A percentile compares a stretch with the other conserved stretches of the same genome.
These are phyloP conservation scores for Protea cynaroides DNA, from an alignment of 164 flowering plant genomes.

Conservation along the genomic window DNA sequence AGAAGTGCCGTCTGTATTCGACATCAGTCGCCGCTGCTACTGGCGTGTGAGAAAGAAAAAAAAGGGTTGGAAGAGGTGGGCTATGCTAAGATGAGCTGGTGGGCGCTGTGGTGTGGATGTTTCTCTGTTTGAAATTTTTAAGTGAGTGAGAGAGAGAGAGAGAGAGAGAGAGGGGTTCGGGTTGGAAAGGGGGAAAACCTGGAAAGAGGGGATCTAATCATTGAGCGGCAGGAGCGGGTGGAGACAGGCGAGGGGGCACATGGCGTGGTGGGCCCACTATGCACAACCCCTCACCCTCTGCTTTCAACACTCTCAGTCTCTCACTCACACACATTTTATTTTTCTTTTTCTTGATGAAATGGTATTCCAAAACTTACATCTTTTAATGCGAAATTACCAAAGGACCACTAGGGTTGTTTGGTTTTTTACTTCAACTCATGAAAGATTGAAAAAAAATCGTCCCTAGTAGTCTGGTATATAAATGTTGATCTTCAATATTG, in stretches of 20 bases:
- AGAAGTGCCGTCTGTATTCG: background rate
- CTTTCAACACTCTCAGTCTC: background rate
- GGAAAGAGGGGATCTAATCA: background rate
- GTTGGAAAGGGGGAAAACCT: background rate
- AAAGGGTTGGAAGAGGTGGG: too few species aligned
- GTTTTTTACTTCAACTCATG: too few species aligned
- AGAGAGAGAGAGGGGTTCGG: background rate
- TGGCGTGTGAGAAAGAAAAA: background rate
- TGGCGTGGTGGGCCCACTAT: background rate
- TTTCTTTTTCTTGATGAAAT: too few species aligned
- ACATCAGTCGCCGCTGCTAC: background rate
- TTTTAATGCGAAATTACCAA: too few species aligned
- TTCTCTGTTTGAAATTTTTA: background rate
- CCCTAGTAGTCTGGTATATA: too few species aligned
- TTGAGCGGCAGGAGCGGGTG: slow-evolving; percentile 2
- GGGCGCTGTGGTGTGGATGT: background rate
- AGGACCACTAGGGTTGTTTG: too few species aligned
- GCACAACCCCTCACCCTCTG: background rate
- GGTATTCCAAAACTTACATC: too few species aligned
- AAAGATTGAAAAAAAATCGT: too few species aligned
- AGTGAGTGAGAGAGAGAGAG: background rate
- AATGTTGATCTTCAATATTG: too few species aligned
- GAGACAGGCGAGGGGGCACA: background rate
- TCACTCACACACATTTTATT: background rate
- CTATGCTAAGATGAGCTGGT: background rate